These are phyloP conservation scores for Diaporthe capsici DNA, from an alignment of 2,329 filamentous ascomycete genomes.

Conservation along the genomic window DNA sequence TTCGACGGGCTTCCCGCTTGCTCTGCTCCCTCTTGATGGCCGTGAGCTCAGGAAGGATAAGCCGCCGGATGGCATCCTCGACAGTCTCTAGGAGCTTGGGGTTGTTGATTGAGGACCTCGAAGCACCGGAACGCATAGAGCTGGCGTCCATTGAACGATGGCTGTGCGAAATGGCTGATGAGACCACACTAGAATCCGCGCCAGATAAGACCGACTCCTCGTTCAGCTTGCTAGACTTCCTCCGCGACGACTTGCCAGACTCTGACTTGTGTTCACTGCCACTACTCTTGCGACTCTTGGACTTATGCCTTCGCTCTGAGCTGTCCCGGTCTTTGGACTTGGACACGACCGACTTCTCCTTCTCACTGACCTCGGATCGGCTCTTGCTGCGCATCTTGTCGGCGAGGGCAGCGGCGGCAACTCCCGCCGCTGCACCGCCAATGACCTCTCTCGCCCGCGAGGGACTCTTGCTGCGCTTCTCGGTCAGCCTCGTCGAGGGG, in stretches of 20 bases:
- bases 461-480: constrained; percentile 60
- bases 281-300: constrained; percentile 66
- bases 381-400: constrained; percentile 60
- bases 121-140: constrained; percentile 64
- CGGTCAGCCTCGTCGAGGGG: constrained; percentile 53
- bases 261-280: constrained; percentile 63
- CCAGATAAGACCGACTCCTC: constrained; percentile 68
- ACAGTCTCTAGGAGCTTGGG: constrained; percentile 92
- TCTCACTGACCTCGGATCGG: constrained; percentile 59
- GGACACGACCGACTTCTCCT: constrained; percentile 45
- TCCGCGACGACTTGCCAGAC: constrained; percentile 61
- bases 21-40: constrained; percentile 93
- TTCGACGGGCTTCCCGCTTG: constrained; percentile 78
- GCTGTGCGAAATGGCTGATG: constrained; percentile 66
- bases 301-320: constrained; percentile 64
- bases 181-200: constrained; percentile 68
- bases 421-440: constrained; percentile 54
- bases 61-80: constrained; percentile 89
- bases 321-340: constrained; percentile 60
- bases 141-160: constrained; percentile 70
- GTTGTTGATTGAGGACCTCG: constrained; percentile 87
- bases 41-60: constrained; percentile 92
- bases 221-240: constrained; percentile 66
- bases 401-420: constrained; percentile 55
- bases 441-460: constrained; percentile 56